These are phyloP conservation scores for Cystoisospora suis DNA, from an alignment of 169 alveolate genomes.

Conservation along the genomic window DNA sequence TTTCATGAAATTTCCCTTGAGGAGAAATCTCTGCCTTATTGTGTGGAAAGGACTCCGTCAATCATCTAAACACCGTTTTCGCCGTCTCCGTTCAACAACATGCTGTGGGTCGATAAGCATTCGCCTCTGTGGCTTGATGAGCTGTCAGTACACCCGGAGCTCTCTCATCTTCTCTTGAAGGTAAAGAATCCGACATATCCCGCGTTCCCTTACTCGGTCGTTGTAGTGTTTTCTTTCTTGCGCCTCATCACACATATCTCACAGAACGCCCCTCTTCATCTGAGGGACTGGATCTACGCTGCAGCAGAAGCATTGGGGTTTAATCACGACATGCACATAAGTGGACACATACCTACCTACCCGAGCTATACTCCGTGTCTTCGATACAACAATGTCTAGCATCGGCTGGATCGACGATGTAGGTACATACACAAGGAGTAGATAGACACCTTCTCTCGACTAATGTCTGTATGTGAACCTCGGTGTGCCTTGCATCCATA, in stretches of 20 bases:
- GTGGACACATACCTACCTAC: not conserved
- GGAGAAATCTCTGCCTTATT: too few species aligned
- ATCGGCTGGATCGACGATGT: not conserved
- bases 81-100: too few species aligned
- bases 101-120: slow-evolving; percentile 95
- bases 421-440: not conserved
- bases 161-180: slow-evolving; percentile 82
- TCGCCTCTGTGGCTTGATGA: slow-evolving; percentile 88
- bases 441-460: too few species aligned
- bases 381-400: not conserved
- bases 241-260: not conserved
- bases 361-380: not conserved
- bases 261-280: not conserved
- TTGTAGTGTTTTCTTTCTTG: not conserved
- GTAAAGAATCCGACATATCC: slow-evolving; percentile 70
- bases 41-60: too few species aligned
- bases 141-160: slow-evolving; percentile 84
- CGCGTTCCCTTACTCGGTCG: not conserved
- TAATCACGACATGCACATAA: not conserved
- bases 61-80: too few species aligned
- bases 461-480: too few species aligned
- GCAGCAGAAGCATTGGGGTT: not conserved
- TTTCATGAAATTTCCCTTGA: too few species aligned
- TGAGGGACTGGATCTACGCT: not conserved
- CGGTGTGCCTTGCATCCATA: not conserved